A percentile compares a stretch with the other conserved stretches of the same genome.
Conservation (phyloP, 225 moss, liverwort and hornwort genomes). For the Pseudoscleropodium purum region DNA sequence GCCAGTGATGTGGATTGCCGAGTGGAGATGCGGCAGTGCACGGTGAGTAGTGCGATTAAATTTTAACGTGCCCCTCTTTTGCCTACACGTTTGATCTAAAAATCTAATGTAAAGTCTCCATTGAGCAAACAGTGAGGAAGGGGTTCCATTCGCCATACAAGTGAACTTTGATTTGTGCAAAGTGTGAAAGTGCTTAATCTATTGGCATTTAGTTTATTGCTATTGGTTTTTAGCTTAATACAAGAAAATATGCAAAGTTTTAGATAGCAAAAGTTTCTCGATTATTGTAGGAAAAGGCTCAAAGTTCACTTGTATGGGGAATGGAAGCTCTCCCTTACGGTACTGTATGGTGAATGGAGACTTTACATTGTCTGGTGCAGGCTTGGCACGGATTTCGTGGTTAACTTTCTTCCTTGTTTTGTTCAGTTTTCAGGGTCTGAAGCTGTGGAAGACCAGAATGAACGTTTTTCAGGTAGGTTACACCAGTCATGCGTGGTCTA, state of each 20-base stretch:
- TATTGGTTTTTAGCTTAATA: too few species aligned
- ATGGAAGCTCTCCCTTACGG: not conserved
- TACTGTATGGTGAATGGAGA: not conserved
- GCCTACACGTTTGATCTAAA: not conserved
- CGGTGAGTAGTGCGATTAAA: constrained; percentile 16
- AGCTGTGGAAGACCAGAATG: constrained; percentile 66
- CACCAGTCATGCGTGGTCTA: not conserved
- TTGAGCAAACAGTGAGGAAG: not conserved
- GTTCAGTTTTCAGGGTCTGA: constrained; percentile 80
- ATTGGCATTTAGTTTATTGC: not conserved
- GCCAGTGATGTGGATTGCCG: constrained; percentile 59
- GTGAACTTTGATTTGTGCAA: not conserved
- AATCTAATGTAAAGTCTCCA: not conserved
- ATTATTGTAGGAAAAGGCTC: not conserved
- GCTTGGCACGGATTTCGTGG: not conserved
- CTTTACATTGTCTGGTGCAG: not conserved
- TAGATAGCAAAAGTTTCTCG: not conserved
- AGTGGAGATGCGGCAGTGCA: constrained; percentile 85
- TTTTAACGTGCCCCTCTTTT: not conserved
- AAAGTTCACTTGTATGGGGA: not conserved
- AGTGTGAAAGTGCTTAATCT: not conserved
- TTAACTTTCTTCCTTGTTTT: not conserved
- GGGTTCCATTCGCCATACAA: not conserved
- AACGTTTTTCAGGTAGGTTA: constrained; percentile 68
- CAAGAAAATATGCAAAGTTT: not conserved